These are phyloP conservation scores for Epichloe uncinata DNA, from an alignment of 2,329 filamentous ascomycete genomes.

Conservation along the genomic window DNA sequence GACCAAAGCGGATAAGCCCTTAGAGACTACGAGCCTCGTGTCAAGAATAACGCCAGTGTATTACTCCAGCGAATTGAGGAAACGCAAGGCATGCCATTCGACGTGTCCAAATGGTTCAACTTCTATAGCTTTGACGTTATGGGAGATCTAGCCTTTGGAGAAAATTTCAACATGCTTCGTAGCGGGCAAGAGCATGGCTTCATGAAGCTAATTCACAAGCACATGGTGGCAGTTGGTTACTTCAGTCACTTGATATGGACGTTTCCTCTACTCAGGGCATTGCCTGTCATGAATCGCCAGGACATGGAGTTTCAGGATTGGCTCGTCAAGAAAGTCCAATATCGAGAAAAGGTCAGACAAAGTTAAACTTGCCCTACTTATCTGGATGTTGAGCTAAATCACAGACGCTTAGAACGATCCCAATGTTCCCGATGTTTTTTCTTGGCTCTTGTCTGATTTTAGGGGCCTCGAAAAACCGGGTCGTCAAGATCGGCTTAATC, in stretches of 20 bases:
- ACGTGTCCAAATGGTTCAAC: slow-evolving; percentile 20
- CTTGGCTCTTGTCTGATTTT: slow-evolving; percentile 18
- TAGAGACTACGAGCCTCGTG: slow-evolving; percentile 15
- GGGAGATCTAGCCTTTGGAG: slow-evolving; percentile 27
- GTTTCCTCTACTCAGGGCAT: slow-evolving; percentile 10
- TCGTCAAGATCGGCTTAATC: slow-evolving; percentile 12
- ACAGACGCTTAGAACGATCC: slow-evolving; percentile 1
- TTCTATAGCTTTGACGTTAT: slow-evolving; percentile 27
- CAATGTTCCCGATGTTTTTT: slow-evolving; percentile 19
- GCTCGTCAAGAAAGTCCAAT: slow-evolving; percentile 1
- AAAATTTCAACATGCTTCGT: slow-evolving; percentile 22
- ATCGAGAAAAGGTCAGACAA: neutral
- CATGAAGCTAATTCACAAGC: slow-evolving; percentile 13
- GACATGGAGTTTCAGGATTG: slow-evolving; percentile 10
- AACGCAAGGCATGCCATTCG: slow-evolving; percentile 11
- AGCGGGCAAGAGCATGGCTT: slow-evolving; percentile 15
- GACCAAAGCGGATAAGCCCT: neutral
- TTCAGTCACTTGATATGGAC: slow-evolving; percentile 13
- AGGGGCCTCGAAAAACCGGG: slow-evolving; percentile 6
- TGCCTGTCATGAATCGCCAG: slow-evolving; percentile 10
- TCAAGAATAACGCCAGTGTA: slow-evolving; percentile 1
- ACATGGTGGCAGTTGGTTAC: slow-evolving; percentile 11
- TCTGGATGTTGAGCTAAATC: no score
- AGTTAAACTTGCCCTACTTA: neutral
- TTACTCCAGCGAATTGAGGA: slow-evolving; percentile 9